Base-by-base conservation (phyloP, 2,329 filamentous ascomycete species). In the Dryadomyces sulphureus region DNA sequence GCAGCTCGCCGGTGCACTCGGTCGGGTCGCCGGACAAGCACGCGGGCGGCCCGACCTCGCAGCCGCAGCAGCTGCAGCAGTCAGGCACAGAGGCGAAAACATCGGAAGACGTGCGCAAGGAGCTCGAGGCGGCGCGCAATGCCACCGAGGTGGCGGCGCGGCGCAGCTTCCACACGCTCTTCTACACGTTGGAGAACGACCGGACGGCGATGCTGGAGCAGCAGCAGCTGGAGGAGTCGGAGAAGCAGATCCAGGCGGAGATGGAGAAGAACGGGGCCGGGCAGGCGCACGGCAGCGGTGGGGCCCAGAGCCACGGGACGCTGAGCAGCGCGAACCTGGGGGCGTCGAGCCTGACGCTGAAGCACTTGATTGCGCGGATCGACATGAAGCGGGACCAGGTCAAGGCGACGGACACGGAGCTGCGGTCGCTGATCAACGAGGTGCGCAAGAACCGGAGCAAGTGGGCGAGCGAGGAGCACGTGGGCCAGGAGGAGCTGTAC, bases 381-480 rank as follows among this genome's bases (percentile, higher is more conserved):
- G 92, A 98, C 62, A 77, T 85, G 64, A 92, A 95, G 66, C 81
- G 92, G 57, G 81, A 87, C 53, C 79, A 86, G 66, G 90, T 98
- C 45, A 78, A 81, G 60, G 90, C 92, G 17, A 94, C 89, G 1
- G 92, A 98, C 65, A 84, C 88, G 21, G 90, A 98, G 59, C 70
- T 98, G 49, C 79, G 92, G 49, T 86, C 83, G 43, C 68, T 98
- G 48, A 94, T 98, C 75, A 95, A 92, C 56, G 92, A 98, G 63
- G 92, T 98, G 17, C 79, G 92, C 52, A 98, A 96, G 63, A 96
- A 96, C 56, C 75, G 92, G 56, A 96, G 90, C 64, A 98, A 98
- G 65, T 98, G 92, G 92, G 90, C 92, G 4, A 96, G 84, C 60
- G 92, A 96, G 62, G 92, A 98, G 55, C 92, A 93, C 54, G 83